Conservation (phyloP, 352 stramenopile species). For the Pythium oligandrum region DNA sequence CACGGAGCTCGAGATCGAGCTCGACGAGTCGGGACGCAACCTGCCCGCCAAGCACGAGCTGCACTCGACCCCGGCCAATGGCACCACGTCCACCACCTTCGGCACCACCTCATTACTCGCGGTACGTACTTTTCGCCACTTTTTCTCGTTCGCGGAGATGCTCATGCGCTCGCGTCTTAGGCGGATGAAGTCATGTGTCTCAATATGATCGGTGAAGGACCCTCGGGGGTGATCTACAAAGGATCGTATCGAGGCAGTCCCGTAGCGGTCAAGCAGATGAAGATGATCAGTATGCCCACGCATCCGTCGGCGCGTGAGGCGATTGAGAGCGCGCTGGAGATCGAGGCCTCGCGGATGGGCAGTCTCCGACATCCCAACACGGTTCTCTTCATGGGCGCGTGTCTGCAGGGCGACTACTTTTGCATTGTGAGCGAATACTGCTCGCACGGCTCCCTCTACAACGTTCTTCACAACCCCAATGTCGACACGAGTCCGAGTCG, state of each 20-base stretch:
- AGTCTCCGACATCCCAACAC: constrained; percentile 97
- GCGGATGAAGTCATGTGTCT: constrained; percentile 82
- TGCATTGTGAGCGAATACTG: constrained; percentile 97
- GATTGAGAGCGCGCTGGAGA: constrained; percentile 80
- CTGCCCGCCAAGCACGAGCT: constrained; percentile 1
- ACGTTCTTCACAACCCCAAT: constrained; percentile 83
- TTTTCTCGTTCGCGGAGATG: no score
- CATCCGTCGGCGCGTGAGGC: constrained; percentile 60
- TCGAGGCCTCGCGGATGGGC: constrained; percentile 80
- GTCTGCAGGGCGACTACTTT: constrained; percentile 93
- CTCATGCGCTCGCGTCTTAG: constrained; percentile 14
- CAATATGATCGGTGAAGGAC: constrained; percentile 72
- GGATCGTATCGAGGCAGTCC: constrained; percentile 80
- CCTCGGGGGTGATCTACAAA: constrained; percentile 81
- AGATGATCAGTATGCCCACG: constrained; percentile 55
- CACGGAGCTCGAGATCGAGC: constrained; percentile 76
- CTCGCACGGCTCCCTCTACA: constrained; percentile 92
- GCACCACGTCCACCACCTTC: constrained; percentile 21
- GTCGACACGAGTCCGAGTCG: not conserved
- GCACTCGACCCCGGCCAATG: not conserved
- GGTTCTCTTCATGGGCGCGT: constrained; percentile 98
- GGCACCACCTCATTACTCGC: constrained; percentile 70
- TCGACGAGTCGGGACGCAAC: constrained; percentile 41
- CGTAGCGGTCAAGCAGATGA: constrained; percentile 86
- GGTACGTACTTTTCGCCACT: constrained; percentile 23